Percentiles rank a stretch among this genome's conserved stretches.
Conservation (phyloP, 2,329 filamentous ascomycete genomes). For the Lecanoromycetidae sp. region DNA sequence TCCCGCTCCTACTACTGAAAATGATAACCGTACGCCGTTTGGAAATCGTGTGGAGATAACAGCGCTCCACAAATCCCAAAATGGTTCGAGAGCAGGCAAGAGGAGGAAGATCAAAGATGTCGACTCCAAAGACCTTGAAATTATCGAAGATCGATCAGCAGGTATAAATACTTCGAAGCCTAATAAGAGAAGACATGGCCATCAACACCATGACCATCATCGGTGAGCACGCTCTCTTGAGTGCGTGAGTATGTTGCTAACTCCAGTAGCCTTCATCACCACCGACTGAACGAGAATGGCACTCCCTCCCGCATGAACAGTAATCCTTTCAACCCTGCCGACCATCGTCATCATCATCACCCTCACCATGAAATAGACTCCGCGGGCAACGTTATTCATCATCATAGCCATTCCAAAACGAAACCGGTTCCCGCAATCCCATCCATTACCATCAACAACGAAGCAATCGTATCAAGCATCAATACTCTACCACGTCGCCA, state of each 20-base stretch:
- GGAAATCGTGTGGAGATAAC: conserved; percentile 31
- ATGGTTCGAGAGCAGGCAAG: conserved; percentile 41
- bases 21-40: conserved; percentile 31
- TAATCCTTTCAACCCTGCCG: conserved; percentile 22
- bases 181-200: conserved; percentile 45
- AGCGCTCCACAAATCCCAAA: conserved; percentile 30
- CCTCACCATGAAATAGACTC: too few species aligned
- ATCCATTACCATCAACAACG: conserved; percentile 54
- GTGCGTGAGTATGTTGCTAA: neutral
- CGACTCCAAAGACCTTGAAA: conserved; percentile 54
- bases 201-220: conserved; percentile 46
- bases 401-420: conserved; percentile 22
- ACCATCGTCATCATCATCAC: conserved; percentile 23
- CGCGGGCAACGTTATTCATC: conserved; percentile 17
- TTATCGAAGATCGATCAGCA: conserved; percentile 49
- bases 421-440: conserved; percentile 42
- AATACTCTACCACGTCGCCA: conserved; percentile 61
- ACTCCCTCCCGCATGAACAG: conserved; percentile 22
- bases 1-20: conserved; percentile 40
- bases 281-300: conserved; percentile 22
- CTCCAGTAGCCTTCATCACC: conserved; percentile 26
- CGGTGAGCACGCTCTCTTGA: conserved; percentile 33
- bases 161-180: conserved; percentile 59
- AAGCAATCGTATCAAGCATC: conserved; percentile 60
- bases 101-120: conserved; percentile 58